These are phyloP conservation scores for Tricholoma sp. DNA, from an alignment of 768 basidiomycete species.

Conservation along the genomic window DNA sequence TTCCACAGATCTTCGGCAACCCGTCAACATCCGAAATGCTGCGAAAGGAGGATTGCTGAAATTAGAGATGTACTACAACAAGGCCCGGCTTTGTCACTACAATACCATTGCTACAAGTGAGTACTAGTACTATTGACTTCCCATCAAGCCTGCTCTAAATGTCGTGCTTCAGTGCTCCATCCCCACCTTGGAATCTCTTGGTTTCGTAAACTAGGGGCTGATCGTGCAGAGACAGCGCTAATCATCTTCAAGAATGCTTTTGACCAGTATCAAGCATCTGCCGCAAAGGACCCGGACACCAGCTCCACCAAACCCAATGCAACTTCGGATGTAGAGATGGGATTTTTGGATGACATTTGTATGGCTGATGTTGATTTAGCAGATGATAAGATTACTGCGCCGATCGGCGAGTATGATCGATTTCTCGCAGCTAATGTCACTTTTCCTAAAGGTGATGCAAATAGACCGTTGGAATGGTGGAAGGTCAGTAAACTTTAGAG, in stretches of 20 bases:
- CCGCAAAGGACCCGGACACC: neutral
- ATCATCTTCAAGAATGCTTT: constrained; percentile 2
- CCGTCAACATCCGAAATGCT: constrained; percentile 14
- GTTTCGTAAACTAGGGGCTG: constrained; percentile 3
- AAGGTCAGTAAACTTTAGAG: constrained; percentile 18
- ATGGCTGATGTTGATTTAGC: neutral
- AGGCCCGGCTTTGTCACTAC: constrained; percentile 20
- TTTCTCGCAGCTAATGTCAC: neutral
- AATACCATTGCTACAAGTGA: constrained; percentile 24
- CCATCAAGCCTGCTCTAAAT: neutral
- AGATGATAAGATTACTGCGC: neutral
- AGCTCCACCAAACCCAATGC: neutral
- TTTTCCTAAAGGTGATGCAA: constrained; percentile 7
- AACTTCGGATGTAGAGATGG: neutral
- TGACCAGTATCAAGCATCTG: neutral
- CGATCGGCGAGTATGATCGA: neutral
- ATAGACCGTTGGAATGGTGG: constrained; percentile 25
- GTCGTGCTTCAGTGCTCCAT: constrained; percentile 19
- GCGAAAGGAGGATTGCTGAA: constrained; percentile 20
- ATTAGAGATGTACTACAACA: constrained; percentile 20
- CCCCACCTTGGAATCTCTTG: constrained; percentile 14
- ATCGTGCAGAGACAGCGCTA: neutral
- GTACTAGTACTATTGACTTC: constrained; percentile 3
- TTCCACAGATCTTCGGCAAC: neutral
- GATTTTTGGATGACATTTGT: constrained; percentile 1